Conservation (phyloP, 2,329 filamentous ascomycete genomes). For the Aspergillus thermomutatus region DNA sequence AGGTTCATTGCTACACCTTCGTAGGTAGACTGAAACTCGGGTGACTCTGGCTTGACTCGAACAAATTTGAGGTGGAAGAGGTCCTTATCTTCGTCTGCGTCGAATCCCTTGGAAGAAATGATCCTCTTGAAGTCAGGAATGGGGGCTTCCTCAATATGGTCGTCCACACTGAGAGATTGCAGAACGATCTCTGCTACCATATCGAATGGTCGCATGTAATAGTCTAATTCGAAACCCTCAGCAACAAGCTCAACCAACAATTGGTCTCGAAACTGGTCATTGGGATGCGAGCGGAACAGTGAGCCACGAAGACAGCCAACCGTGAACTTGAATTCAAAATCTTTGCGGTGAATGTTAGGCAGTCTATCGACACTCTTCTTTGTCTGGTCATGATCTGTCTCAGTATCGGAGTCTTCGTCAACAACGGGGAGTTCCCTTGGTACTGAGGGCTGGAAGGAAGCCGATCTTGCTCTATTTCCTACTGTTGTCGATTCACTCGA, state of each 20-base stretch:
- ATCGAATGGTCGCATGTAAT: conserved; percentile 84
- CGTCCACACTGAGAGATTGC: conserved; percentile 82
- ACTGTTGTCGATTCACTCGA: conserved; percentile 26
- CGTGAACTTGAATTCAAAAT: conserved; percentile 94
- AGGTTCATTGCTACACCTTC: conserved; percentile 93
- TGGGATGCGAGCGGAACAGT: conserved; percentile 79
- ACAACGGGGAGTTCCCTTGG: conserved; percentile 74
- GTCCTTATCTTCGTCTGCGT: conserved; percentile 68
- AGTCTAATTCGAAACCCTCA: conserved; percentile 80
- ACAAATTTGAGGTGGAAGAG: conserved; percentile 86
- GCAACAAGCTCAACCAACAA: conserved; percentile 88
- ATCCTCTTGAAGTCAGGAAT: conserved; percentile 93
- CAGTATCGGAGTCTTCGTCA: conserved; percentile 62
- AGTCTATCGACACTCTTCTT: conserved; percentile 44
- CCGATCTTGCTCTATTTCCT: conserved; percentile 54
- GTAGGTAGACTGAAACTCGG: conserved; percentile 87
- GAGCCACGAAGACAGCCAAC: conserved; percentile 93
- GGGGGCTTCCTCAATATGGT: conserved; percentile 86
- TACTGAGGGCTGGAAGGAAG: conserved; percentile 70
- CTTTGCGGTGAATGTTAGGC: conserved; percentile 77
- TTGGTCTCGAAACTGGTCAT: conserved; percentile 70
- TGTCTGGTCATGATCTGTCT: conserved; percentile 60
- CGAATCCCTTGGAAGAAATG: conserved; percentile 79
- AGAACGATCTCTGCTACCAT: conserved; percentile 91
- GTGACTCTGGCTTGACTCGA: conserved; percentile 84